Evolutionary conservation across 2,329 filamentous ascomycete species (phyloP), one percentile per base, ranked within the genome.

Genomic region (Neonectria neomacrospora): DNA sequence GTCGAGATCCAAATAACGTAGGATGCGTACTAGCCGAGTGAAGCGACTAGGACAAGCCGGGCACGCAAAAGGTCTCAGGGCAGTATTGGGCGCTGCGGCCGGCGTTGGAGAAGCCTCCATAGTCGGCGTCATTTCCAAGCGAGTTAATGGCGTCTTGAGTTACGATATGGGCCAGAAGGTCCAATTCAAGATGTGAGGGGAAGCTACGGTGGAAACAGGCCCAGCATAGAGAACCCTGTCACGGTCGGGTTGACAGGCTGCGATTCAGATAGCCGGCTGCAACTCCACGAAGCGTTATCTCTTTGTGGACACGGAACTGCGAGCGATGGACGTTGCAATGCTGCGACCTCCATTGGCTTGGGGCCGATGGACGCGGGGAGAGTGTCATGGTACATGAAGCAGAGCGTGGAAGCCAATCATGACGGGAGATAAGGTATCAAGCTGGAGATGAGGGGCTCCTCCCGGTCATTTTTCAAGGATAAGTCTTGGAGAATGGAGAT

Each of bases 11-110:
- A 20, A 18, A 8, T 28, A 14, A n/a, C n/a, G 42, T 18, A 10
- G n/a, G 28, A 30, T 30, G n/a, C 47, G 52, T 63, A 57, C 61
- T 41, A 60, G 53, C 28, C 61, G 44, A 26, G 61, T 64, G 26
- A 64, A 64, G n/a, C 61, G 61, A 23, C 61, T 64, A 8, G 61
- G 57, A 22, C 61, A 64, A 3, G 61, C 61, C 10, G 61, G 61
- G 47, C 61, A 64, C 9, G 61, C 57, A 57, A 64, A 64, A 32
- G 61, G 61, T 23, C 61, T 42, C 50, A 63, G 37, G n/a, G 55
- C 22, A 20, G 54, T 20, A 30, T 53, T 59, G 14, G 61, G 53
- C 16, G 61, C 30, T 8, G 42, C 30, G n/a, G 42, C 44, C 5
- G 55, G 51, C 5, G 61, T 63, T 6, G 54, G 34, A 23, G 54